Evolutionary conservation across 1,284 basidiomycete species (phyloP).

Genomic region (Moesziomyces sp.): DNA sequence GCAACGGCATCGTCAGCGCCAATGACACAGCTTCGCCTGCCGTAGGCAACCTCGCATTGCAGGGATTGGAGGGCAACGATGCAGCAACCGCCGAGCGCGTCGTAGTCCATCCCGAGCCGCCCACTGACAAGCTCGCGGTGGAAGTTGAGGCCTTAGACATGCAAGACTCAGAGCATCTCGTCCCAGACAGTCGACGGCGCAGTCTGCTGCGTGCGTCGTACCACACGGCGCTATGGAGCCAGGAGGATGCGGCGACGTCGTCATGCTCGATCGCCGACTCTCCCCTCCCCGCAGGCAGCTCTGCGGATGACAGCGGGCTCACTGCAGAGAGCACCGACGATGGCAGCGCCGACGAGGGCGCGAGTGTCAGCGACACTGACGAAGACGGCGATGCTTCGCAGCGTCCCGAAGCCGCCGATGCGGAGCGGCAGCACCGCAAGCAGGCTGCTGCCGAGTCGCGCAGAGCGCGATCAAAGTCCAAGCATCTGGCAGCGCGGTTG

Average conservation of each 20-base stretch:
- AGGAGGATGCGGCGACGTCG: constrained; percentile 16
- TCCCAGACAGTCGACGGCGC: background rate
- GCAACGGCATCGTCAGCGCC: background rate
- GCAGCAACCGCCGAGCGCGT: background rate
- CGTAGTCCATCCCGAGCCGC: background rate
- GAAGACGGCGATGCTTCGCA: background rate
- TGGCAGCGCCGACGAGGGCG: background rate
- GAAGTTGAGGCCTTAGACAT: background rate
- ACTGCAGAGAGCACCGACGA: background rate
- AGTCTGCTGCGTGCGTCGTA: constrained; percentile 36
- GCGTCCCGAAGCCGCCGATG: background rate
- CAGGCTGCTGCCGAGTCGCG: background rate
- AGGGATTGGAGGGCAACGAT: background rate
- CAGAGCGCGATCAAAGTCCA: constrained; percentile 12
- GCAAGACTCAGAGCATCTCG: background rate
- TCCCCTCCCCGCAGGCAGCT: background rate
- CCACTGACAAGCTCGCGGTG: background rate
- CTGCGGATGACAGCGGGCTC: constrained; percentile 1
- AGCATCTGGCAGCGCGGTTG: constrained; percentile 16
- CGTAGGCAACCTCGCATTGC: no score
- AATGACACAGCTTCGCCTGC: background rate
- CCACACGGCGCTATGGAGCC: constrained; percentile 37
- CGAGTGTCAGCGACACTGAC: background rate
- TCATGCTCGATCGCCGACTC: constrained; percentile 6
- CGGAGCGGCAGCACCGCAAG: background rate